These are phyloP conservation scores for Lactuca saligna DNA, from an alignment of 129 eudicot genomes.

Conservation along the genomic window DNA sequence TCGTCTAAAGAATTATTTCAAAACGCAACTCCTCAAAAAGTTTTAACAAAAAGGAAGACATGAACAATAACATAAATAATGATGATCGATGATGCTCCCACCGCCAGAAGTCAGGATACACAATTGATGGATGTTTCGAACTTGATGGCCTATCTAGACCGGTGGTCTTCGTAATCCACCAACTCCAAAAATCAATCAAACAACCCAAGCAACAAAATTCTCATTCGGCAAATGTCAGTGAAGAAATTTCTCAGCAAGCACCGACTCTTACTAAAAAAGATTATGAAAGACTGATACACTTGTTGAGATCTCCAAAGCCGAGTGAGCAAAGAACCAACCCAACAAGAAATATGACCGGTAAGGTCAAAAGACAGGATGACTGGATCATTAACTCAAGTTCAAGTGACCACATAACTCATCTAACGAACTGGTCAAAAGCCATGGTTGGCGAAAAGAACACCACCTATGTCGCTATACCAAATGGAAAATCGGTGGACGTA, in stretches of 20 bases:
- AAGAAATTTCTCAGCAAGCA: too few relatives aligned
- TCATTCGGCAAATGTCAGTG: background rate
- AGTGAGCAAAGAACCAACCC: too few relatives aligned
- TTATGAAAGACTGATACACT: too few relatives aligned
- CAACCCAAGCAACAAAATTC: background rate
- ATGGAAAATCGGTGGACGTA: background rate
- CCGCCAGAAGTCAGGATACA: too few relatives aligned
- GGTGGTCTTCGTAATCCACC: background rate
- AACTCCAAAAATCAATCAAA: background rate
- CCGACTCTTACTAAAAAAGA: too few relatives aligned
- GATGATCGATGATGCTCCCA: too few relatives aligned
- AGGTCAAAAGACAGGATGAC: background rate
- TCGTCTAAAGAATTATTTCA: background rate
- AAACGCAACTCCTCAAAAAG: too few relatives aligned
- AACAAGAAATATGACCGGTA: background rate
- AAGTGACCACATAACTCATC: background rate
- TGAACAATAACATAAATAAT: background rate
- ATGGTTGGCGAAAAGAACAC: too few relatives aligned
- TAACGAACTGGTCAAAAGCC: background rate
- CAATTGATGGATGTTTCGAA: too few relatives aligned
- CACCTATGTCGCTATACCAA: background rate
- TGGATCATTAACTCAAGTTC: background rate
- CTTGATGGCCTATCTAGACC: too few relatives aligned
- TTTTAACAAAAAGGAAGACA: too few relatives aligned
- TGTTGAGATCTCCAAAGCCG: too few relatives aligned